These are phyloP conservation scores for Penicillium macrosclerotiorum DNA, from an alignment of 495 filamentous ascomycete genomes.

Conservation along the genomic window DNA sequence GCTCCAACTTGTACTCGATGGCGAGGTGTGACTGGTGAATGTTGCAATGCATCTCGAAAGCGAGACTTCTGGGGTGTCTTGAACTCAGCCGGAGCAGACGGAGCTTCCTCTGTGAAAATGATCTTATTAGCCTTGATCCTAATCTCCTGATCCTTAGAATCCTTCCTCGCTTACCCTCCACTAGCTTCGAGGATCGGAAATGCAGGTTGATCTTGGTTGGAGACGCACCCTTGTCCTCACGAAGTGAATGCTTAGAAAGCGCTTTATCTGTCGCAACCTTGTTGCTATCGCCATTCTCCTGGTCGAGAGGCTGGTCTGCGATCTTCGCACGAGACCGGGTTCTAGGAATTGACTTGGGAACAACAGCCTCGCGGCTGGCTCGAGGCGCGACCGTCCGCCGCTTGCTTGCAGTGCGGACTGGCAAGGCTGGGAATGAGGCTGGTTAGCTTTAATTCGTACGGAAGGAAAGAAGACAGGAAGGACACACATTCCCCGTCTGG, in stretches of 20 bases:
- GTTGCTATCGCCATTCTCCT: constrained; percentile 32
- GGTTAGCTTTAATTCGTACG: constrained; percentile 2
- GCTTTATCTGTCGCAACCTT: constrained; percentile 18
- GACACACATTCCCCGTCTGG: constrained; percentile 53
- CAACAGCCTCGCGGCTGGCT: constrained; percentile 26
- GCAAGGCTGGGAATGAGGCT: constrained; percentile 27
- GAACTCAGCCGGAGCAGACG: constrained; percentile 33
- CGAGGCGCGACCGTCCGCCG: constrained; percentile 52
- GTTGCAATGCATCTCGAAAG: constrained; percentile 63
- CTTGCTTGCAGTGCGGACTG: constrained; percentile 58
- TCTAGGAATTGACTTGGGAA: constrained; percentile 25
- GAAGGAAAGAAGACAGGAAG: neutral
- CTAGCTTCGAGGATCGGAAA: constrained; percentile 29
- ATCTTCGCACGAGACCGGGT: constrained; percentile 33
- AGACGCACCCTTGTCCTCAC: constrained; percentile 27
- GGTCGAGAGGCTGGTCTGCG: constrained; percentile 15
- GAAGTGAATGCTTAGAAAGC: constrained; percentile 30
- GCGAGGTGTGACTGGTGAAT: constrained; percentile 63
- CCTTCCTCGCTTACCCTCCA: constrained; percentile 28
- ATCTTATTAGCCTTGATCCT: neutral
- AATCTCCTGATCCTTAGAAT: neutral
- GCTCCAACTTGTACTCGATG: constrained; percentile 63
- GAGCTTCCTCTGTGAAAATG: constrained; percentile 24
- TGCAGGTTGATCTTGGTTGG: constrained; percentile 32
- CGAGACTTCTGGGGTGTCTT: constrained; percentile 64